Evolutionary conservation across 352 stramenopile genomes (phyloP), one percentile per base, ranked within the genome.

Genomic region (Pythium rishiriense): DNA sequence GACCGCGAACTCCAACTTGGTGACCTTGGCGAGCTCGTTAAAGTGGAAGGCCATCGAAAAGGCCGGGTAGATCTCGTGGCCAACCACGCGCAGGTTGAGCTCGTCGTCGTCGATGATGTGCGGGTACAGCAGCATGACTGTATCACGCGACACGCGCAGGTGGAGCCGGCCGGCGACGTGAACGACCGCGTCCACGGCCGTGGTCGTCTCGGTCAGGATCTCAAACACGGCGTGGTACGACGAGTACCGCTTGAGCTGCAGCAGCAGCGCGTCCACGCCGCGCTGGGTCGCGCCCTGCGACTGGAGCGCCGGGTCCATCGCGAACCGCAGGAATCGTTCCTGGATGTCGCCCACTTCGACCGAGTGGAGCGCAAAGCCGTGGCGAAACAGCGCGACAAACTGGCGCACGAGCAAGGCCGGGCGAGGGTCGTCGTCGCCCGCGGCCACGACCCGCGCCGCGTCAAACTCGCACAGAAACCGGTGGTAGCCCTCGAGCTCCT

Each of bases 11-110:
- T 85, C 91, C 97, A 99, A 99, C 61, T 93, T 93, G 21, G 75
- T 67, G 10, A 91, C 66, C 47, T 82, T 85, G 17, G 68, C 75
- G 19, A 51, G 46, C 21, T 65, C 61, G 50, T 89, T 73, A 64
- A 91, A 91, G 54, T 88, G 67, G 48, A 91, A 83, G 17, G 73
- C 60, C 37, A 76, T 47, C 0, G 68, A 68, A 21, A 86, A 87
- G 21, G 96, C 96, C 6, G 99, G 75, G 42, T 90, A 92, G 68
- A 99, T 99, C 78, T 99, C 97, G 17, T 97, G 88, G 74, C 99
- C 98, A 67, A 99, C 73, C 8, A 91, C 68, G 26, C 73, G 72
- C 46, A 78, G 64, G 12, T 72, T 75, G 26, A 91, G 65, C n/a
- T 51, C 63, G 14, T 89, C 79, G 68, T 84, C 64, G 15, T 74